These are phyloP conservation scores for Fusarium xyrophilum DNA, from an alignment of 2,329 filamentous ascomycete genomes.

Conservation along the genomic window DNA sequence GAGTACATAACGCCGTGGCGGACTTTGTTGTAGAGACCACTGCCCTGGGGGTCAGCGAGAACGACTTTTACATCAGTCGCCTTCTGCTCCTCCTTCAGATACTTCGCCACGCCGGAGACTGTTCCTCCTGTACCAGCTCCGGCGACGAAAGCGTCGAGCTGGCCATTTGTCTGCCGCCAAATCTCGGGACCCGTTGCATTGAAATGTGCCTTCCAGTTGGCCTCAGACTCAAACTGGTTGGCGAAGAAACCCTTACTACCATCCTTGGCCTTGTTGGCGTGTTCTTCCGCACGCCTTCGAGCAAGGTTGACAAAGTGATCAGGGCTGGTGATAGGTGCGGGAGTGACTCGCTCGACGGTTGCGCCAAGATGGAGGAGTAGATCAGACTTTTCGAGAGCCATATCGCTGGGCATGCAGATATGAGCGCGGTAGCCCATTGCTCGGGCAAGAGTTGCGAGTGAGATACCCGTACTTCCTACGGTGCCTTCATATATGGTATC, in stretches of 20 bases:
- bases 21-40: conserved; percentile 89
- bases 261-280: conserved; percentile 64
- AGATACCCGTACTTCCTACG: conserved; percentile 95
- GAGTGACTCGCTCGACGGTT: conserved; percentile 86
- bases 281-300: conserved; percentile 74
- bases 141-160: conserved; percentile 85
- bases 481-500: conserved; percentile 98
- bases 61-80: conserved; percentile 73
- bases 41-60: conserved; percentile 92
- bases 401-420: conserved; percentile 97
- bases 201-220: conserved; percentile 88
- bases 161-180: conserved; percentile 74
- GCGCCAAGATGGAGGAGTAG: conserved; percentile 89
- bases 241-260: conserved; percentile 87
- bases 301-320: conserved; percentile 95
- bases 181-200: conserved; percentile 89
- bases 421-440: conserved; percentile 90
- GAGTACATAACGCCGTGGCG: conserved; percentile 97
- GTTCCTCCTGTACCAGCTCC: conserved; percentile 96
- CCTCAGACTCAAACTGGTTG: conserved; percentile 91
- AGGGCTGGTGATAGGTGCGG: conserved; percentile 91
- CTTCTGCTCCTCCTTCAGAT: conserved; percentile 73
- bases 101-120: conserved; percentile 83
- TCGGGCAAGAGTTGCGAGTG: conserved; percentile 84
- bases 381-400: conserved; percentile 86